Evolutionary conservation across 1,139 yeast species (phyloP).

Genomic region (Spencermartinsiella ligniputridi): DNA sequence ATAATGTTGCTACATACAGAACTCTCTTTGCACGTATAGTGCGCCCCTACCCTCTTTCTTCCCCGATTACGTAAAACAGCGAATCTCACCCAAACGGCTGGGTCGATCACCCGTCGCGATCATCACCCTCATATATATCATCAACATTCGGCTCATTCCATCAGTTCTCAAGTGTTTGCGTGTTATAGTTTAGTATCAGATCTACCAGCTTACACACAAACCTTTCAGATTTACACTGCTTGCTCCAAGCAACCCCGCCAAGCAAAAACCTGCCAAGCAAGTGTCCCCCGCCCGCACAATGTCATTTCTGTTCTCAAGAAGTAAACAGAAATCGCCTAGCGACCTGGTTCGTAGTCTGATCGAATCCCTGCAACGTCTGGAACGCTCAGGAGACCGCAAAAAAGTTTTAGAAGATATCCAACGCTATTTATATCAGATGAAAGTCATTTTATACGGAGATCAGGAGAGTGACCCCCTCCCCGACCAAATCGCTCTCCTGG

Average conservation of each 20-base stretch:
- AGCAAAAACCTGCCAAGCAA: not conserved
- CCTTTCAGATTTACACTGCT: no score
- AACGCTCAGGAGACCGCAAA: conserved; percentile 47
- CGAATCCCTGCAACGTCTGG: conserved; percentile 69
- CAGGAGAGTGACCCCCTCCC: conserved; percentile 67
- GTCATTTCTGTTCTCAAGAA: conserved; percentile 86
- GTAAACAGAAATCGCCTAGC: conserved; percentile 81
- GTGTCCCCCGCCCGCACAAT: conserved; percentile 41
- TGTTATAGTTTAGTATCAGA: no score
- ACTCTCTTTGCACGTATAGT: no score
- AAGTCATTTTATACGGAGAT: conserved; percentile 68
- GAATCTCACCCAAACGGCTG: no score
- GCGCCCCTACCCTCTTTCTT: no score
- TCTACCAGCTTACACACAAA: no score
- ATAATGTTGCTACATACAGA: no score
- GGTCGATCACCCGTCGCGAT: no score
- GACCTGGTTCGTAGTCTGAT: conserved; percentile 73
- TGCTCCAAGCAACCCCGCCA: not conserved
- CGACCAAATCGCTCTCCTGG: conserved; percentile 62
- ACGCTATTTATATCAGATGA: conserved; percentile 62
- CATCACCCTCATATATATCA: no score
- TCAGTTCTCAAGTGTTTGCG: no score
- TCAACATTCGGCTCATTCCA: no score
- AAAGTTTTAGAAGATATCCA: conserved; percentile 74
- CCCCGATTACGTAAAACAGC: no score